Evolutionary conservation across 192 early-diverging fungal species (phyloP).

Genomic region (Funneliformis geosporum): DNA sequence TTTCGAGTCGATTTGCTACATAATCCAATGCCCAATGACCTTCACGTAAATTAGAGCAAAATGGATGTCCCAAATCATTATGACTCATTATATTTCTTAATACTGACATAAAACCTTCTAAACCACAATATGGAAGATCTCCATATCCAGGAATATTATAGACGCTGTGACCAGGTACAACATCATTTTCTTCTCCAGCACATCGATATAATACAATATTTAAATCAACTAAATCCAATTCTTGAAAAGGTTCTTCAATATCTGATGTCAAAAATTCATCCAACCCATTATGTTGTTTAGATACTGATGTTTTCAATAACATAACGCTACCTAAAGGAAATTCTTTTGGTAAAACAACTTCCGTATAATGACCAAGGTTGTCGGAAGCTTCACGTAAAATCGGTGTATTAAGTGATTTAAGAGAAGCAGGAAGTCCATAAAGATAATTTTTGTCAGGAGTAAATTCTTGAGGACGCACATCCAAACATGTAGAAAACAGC

Average conservation of each 20-base stretch:
- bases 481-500: constrained; percentile 60
- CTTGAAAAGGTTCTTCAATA: constrained; percentile 64
- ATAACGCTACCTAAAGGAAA: constrained; percentile 90
- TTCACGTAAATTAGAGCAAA: constrained; percentile 85
- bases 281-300: constrained; percentile 52
- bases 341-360: constrained; percentile 58
- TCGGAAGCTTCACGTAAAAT: constrained; percentile 48
- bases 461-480: constrained; percentile 41
- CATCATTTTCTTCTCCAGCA: constrained; percentile 84
- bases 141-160: constrained; percentile 94
- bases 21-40: constrained; percentile 96
- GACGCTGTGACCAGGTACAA: constrained; percentile 69
- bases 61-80: constrained; percentile 92
- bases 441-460: constrained; percentile 36
- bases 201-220: constrained; percentile 87
- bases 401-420: constrained; percentile 56
- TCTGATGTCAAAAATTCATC: constrained; percentile 61
- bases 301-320: constrained; percentile 63
- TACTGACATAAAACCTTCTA: constrained; percentile 90
- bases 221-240: constrained; percentile 68
- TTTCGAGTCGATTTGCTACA: constrained; percentile 68
- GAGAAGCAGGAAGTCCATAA: constrained; percentile 46
- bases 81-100: constrained; percentile 74
- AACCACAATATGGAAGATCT: constrained; percentile 79
- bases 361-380: constrained; percentile 57